These are phyloP conservation scores for Nannochloropsis granulata DNA, from an alignment of 108 stramenopile species.

Conservation along the genomic window DNA sequence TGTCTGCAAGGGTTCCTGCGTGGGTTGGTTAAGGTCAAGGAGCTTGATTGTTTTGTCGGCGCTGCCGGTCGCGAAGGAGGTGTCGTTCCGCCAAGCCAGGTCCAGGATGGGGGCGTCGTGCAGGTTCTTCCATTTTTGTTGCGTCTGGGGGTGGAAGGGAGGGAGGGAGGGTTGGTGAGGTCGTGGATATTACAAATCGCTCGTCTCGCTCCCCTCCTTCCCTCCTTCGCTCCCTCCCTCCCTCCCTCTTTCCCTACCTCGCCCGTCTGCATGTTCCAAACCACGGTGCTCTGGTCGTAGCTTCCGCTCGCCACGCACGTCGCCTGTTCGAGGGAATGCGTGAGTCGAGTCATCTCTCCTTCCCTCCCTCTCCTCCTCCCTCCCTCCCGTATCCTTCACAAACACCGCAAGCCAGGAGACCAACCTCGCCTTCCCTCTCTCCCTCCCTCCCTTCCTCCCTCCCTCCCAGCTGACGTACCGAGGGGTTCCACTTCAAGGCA, in stretches of 20 bases:
- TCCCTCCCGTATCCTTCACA: too few relatives aligned
- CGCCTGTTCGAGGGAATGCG: slow-evolving; percentile 21
- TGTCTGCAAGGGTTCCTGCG: slow-evolving; percentile 41
- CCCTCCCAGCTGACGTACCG: not conserved
- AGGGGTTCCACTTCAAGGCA: slow-evolving; percentile 75
- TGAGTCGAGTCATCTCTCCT: too few relatives aligned
- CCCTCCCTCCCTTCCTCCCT: not conserved
- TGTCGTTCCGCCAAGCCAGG: slow-evolving; percentile 85
- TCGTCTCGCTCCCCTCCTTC: not conserved
- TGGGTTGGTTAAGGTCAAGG: slow-evolving; percentile 50
- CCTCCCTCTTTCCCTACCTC: not conserved
- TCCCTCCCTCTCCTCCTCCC: too few relatives aligned
- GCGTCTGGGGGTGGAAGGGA: not conserved
- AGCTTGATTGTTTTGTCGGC: slow-evolving; percentile 85
- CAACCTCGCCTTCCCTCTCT: not conserved
- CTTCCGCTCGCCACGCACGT: slow-evolving; percentile 74
- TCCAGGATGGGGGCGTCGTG: slow-evolving; percentile 38
- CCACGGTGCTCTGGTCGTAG: slow-evolving; percentile 85
- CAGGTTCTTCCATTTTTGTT: not conserved
- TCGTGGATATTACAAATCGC: too few relatives aligned
- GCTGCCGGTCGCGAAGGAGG: slow-evolving; percentile 83
- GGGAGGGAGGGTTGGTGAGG: too few relatives aligned
- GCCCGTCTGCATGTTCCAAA: slow-evolving; percentile 67
- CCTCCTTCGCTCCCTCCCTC: not conserved
- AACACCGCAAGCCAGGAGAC: not conserved